Evolutionary conservation across 345 rosid genomes (phyloP).

Genomic region (Eucalyptus curtisii): DNA sequence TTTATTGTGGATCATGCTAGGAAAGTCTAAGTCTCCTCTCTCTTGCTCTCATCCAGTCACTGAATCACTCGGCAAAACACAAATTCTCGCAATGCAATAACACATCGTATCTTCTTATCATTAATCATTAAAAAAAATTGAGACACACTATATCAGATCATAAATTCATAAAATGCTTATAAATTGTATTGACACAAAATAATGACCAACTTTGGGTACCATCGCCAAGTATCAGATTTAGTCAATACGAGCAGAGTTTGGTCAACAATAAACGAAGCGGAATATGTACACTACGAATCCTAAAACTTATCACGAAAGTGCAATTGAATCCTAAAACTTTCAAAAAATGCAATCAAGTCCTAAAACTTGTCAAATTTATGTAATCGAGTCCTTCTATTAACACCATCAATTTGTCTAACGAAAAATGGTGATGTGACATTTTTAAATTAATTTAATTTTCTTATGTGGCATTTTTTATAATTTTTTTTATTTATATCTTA

Average conservation of each 20-base stretch:
- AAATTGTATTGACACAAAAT: not conserved
- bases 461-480: too few relatives aligned
- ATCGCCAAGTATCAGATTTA: not conserved
- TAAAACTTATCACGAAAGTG: too few relatives aligned
- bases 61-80: not conserved
- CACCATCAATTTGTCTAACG: too few relatives aligned
- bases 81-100: not conserved
- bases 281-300: too few relatives aligned
- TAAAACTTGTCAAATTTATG: too few relatives aligned
- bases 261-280: rapidly evolving
- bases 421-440: too few relatives aligned
- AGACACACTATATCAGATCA: not conserved
- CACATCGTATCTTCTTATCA: not conserved
- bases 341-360: too few relatives aligned
- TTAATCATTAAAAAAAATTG: not conserved
- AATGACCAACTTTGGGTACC: not conserved
- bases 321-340: rapidly evolving
- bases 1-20: not conserved
- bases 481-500: too few relatives aligned
- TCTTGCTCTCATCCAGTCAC: not conserved
- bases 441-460: too few relatives aligned
- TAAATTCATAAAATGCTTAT: not conserved
- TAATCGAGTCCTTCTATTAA: too few relatives aligned
- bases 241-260: not conserved
- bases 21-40: not conserved